phyloP scores from a whole-genome alignment of 2,329 filamentous ascomycete species.

The Emericellopsis cladophorae region DNA sequence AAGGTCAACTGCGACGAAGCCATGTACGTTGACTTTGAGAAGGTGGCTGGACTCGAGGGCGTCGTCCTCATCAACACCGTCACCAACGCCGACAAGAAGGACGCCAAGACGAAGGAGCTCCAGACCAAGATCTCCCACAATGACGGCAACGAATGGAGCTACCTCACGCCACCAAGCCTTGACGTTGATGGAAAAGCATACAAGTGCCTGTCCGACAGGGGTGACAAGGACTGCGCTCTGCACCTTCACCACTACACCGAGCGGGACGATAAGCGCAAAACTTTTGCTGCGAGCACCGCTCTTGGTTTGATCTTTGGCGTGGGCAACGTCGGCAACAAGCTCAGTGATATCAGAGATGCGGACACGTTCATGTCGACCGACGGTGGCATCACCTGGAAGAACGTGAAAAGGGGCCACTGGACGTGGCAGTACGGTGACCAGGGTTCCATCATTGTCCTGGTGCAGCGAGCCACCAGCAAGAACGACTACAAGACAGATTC shows the following conservation, averaged over 20 bases:
- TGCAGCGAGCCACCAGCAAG: constrained; percentile 56
- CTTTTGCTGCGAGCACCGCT: constrained; percentile 77
- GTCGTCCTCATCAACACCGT: constrained; percentile 82
- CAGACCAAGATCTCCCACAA: constrained; percentile 94
- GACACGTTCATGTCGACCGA: constrained; percentile 88
- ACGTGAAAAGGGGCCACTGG: constrained; percentile 76
- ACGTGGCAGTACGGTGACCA: constrained; percentile 95
- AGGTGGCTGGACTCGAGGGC: constrained; percentile 83
- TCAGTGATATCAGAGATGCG: constrained; percentile 56
- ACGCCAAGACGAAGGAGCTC: constrained; percentile 72
- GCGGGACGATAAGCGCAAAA: constrained; percentile 66
- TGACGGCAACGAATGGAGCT: constrained; percentile 79
- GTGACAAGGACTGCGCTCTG: constrained; percentile 61
- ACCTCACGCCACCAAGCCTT: constrained; percentile 57
- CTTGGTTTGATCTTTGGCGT: constrained; percentile 84
- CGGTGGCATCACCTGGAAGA: constrained; percentile 79
- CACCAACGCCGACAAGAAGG: constrained; percentile 53
- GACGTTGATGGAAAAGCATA: constrained; percentile 62
- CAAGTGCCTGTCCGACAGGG: constrained; percentile 42
- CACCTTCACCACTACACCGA: constrained; percentile 96
- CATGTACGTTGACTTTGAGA: constrained; percentile 91
- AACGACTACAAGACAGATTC: constrained; percentile 54
- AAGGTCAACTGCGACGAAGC: constrained; percentile 67
- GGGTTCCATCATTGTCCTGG: constrained; percentile 83
- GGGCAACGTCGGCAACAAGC: constrained; percentile 71